Evolutionary conservation across 306 rosid genomes (phyloP).

Genomic region (Dicorynia guianensis): DNA sequence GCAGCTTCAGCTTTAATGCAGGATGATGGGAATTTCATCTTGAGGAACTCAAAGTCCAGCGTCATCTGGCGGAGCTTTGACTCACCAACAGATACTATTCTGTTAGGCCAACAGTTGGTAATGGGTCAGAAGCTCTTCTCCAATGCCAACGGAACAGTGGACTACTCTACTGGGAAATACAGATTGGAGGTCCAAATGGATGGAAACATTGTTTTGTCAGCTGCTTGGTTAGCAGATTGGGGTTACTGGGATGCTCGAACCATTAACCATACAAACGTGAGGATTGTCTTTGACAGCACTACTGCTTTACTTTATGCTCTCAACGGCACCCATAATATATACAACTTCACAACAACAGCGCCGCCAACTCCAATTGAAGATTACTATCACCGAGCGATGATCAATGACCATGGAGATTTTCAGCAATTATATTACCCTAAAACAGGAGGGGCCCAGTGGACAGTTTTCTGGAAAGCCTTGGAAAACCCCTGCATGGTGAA

Average conservation of each 20-base stretch:
- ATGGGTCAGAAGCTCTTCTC: conserved; percentile 37
- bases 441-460: conserved; percentile 31
- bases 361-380: conserved; percentile 1
- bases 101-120: conserved; percentile 40
- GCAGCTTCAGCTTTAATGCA: conserved; percentile 33
- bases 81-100: conserved; percentile 48
- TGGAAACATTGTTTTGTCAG: conserved; percentile 42
- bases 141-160: conserved; percentile 41
- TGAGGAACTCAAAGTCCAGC: conserved; percentile 2
- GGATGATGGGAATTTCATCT: conserved; percentile 40
- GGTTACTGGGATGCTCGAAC: conserved; percentile 38
- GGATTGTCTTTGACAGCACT: conserved; percentile 35
- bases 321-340: conserved; percentile 19
- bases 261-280: background rate
- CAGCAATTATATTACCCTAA: conserved; percentile 34
- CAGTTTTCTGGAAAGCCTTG: conserved; percentile 30
- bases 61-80: conserved; percentile 44
- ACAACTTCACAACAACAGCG: background rate
- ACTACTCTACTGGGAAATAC: conserved; percentile 46
- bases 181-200: conserved; percentile 42
- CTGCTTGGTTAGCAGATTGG: conserved; percentile 17
- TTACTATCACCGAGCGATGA: conserved; percentile 41
- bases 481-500: conserved; percentile 46
- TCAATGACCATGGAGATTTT: conserved; percentile 46
- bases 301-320: conserved; percentile 40